Evolutionary conservation across 1,284 basidiomycete genomes (phyloP), one percentile per base, ranked within the genome.

Genomic region (Lentinus polychrous): DNA sequence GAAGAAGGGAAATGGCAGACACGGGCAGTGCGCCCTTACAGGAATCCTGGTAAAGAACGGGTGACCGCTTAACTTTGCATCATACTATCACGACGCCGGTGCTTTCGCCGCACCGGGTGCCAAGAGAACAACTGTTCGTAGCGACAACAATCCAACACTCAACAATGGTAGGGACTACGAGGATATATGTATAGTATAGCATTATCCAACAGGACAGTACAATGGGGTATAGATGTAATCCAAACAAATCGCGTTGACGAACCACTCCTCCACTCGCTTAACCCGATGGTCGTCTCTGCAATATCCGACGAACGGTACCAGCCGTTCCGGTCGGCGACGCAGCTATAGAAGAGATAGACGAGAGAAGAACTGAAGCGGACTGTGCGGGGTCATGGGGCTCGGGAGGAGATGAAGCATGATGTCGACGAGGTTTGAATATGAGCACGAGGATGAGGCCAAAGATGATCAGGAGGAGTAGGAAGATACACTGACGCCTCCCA

Each of bases 401-500:
- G 14, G 60, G 46, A 12, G 55, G 42, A 32, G 58, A 47, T 39
- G 57, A 45, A 43, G 55, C 35, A 17, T 52, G 47, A 44, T 65
- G 69, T 47, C 69, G 72, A 60, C 76, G 79, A 41, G 89, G 90
- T 66, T 91, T 91, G 72, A 91, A 86, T 54, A 92, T 81, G 59
- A 94, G 78, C 42, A 87, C 75, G 45, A 92, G 56, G 52, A 93
- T 76, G 51, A 94, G 75, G 10, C 89, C 91, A 58, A 94, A 79
- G 60, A 97, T 95, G 61, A 94, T 80, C 41, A 99, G 76, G 31
- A 96, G 56, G 32, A 99, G 77, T 32, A 99, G 78, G 61, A 98
- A 86, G 53, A 99, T 98, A 66, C 93, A 92, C 66, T 88, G 86
- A 63, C 94, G 79, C 61, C 91, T 79, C 38, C 94, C 94, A 1